Percentiles rank a stretch among this genome's conserved stretches.
Conservation (phyloP, 1,284 basidiomycete genomes). For the Phylloboletellus chloephorus region DNA sequence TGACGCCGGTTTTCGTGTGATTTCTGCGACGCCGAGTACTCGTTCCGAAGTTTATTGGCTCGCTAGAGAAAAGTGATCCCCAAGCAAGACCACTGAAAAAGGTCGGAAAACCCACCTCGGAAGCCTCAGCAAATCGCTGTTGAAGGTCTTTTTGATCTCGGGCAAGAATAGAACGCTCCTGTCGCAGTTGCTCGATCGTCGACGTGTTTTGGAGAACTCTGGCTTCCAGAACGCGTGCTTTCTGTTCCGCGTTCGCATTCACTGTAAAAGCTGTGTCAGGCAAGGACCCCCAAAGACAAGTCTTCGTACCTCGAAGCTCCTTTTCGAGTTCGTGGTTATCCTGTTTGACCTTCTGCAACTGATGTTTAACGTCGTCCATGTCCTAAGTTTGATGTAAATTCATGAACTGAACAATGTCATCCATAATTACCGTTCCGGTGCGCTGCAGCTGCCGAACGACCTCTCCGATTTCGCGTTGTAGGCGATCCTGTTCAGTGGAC, state of each 20-base stretch:
- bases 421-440: slow-evolving; percentile 53
- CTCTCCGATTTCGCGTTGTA: slow-evolving; percentile 57
- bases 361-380: slow-evolving; percentile 65
- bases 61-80: slow-evolving; percentile 35
- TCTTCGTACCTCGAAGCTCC: slow-evolving; percentile 53
- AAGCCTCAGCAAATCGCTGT: slow-evolving; percentile 53
- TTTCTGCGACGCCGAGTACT: slow-evolving; percentile 55
- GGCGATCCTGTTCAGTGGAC: slow-evolving; percentile 54
- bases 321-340: slow-evolving; percentile 64
- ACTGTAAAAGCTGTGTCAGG: slow-evolving; percentile 32
- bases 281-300: background rate
- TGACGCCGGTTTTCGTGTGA: slow-evolving; percentile 67
- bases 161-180: slow-evolving; percentile 63
- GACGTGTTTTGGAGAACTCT: slow-evolving; percentile 61
- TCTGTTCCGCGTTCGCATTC: slow-evolving; percentile 63
- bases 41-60: slow-evolving; percentile 54
- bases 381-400: slow-evolving; percentile 43
- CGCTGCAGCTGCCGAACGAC: slow-evolving; percentile 58
- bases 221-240: slow-evolving; percentile 56
- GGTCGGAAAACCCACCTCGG: slow-evolving; percentile 46
- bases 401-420: slow-evolving; percentile 1
- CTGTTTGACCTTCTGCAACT: slow-evolving; percentile 61
- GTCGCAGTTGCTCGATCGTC: slow-evolving; percentile 64
- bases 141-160: slow-evolving; percentile 68
- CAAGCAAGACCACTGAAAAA: background rate